Percentiles rank a stretch among this genome's conserved stretches.
phyloP scores from a whole-genome alignment of 2,329 filamentous ascomycete species.

The Ophiobolus disseminans region DNA sequence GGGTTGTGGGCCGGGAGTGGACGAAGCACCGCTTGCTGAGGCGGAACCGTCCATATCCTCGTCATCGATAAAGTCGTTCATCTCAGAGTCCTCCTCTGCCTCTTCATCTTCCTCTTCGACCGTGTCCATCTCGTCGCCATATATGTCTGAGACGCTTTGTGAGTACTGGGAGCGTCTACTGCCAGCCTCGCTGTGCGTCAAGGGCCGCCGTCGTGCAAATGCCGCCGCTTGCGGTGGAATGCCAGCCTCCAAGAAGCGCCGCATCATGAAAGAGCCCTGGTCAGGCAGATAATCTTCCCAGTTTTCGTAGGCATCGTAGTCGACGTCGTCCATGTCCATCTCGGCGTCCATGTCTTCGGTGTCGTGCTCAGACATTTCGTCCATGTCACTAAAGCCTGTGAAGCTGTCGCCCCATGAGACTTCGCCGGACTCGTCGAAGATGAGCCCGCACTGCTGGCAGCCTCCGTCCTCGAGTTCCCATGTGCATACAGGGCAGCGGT shows the following conservation, averaged over 20 bases:
- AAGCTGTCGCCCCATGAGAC: conserved; percentile 49
- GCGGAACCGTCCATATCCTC: conserved; percentile 29
- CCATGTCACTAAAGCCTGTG: conserved; percentile 55
- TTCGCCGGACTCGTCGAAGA: conserved; percentile 58
- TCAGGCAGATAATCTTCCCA: conserved; percentile 42
- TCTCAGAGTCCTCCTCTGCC: conserved; percentile 49
- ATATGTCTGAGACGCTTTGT: conserved; percentile 50
- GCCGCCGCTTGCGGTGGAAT: conserved; percentile 27
- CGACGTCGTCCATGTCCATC: conserved; percentile 51
- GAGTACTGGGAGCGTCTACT: conserved; percentile 51
- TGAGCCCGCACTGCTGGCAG: conserved; percentile 62
- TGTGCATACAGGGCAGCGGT: conserved; percentile 67
- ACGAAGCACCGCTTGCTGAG: conserved; percentile 36
- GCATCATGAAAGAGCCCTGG: conserved; percentile 44
- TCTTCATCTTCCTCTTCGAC: conserved; percentile 54
- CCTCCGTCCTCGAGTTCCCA: conserved; percentile 69
- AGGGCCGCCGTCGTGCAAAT: conserved; percentile 39
- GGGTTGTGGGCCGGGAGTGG: conserved; percentile 39
- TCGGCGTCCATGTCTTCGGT: conserved; percentile 50
- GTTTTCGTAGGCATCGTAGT: conserved; percentile 43
- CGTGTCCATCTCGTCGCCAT: conserved; percentile 52
- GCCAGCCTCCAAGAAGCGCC: conserved; percentile 40
- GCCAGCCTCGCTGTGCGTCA: conserved; percentile 52
- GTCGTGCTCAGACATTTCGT: conserved; percentile 51
- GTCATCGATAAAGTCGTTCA: conserved; percentile 53